Evolutionary conservation across 169 alveolate species (phyloP), one percentile per base, ranked within the genome.

Genomic region (Plasmodium gonderi): DNA sequence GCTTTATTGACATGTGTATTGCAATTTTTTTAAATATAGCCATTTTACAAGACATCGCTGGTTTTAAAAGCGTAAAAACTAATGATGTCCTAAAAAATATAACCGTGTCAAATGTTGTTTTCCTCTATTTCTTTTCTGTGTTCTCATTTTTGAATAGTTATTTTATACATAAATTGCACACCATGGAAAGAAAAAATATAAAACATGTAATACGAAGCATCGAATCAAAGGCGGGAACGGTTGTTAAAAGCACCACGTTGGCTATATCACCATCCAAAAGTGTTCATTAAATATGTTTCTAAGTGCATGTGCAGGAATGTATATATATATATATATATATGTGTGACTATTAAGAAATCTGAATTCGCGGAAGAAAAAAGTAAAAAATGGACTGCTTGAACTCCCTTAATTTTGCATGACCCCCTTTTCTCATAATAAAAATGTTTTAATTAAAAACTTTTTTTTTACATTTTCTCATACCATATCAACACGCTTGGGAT

Each of bases 21-120:
- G 92, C 89, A 23, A 75, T 85, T 54, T 85, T 85, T 75, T 54
- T 85, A 85, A 85, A 74, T 54, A 74, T 85, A 47, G 92, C 92
- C 47, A 85, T 85, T 74, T 17, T 85, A 85, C 47, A 85, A 74
- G 42, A 85, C 40, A 85, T 74, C 12, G 26, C 79, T 31, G 92
- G 92, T 51, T 85, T 85, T 75, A 85, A 74, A 75, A 85, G 72
- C 77, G 26, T 85, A 72, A 81, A 85, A 75, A 23, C 79, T 38
- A 75, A 85, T 60, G 65, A 60, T 85, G 92, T 85, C 8, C 29
- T 85, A 42, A 85, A 74, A 85, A 85, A 74, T 51, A 85, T 85
- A 74, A 75, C 92, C 78, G 67, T 74, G 78, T 74, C 87, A 44
- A 85, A 85, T 74, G 85, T 85, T 29, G 79, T 75, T 85, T 75